phyloP scores from a whole-genome alignment of 1,139 yeast species.

The Suhomyces atakaporum region DNA sequence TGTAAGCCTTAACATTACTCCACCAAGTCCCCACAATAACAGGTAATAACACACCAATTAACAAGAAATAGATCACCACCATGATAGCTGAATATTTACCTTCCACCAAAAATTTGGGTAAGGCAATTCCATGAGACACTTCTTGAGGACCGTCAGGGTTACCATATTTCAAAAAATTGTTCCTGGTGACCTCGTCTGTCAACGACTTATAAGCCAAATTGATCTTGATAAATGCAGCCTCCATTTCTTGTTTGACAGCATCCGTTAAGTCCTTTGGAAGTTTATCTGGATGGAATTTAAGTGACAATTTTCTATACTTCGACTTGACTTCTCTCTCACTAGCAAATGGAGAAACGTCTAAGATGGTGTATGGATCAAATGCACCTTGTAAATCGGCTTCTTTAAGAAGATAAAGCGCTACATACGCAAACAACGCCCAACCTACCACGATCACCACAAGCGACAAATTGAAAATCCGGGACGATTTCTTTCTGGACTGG shows the following conservation, averaged over 20 bases:
- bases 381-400: conserved; percentile 46
- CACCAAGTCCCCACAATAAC: conserved; percentile 86
- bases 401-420: conserved; percentile 52
- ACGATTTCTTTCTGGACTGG: conserved; percentile 38
- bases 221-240: conserved; percentile 76
- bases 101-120: conserved; percentile 89
- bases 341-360: conserved; percentile 72
- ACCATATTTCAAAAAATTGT: conserved; percentile 84
- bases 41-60: conserved; percentile 81
- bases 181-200: conserved; percentile 84
- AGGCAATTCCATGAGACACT: conserved; percentile 92
- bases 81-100: conserved; percentile 74
- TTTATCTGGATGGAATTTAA: conserved; percentile 94
- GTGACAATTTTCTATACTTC: conserved; percentile 80
- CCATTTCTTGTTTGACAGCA: conserved; percentile 59
- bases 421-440: conserved; percentile 61
- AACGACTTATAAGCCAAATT: conserved; percentile 93
- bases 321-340: conserved; percentile 75
- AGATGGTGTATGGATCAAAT: conserved; percentile 89
- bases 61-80: conserved; percentile 61
- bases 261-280: conserved; percentile 64
- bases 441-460: conserved; percentile 57
- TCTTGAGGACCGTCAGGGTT: conserved; percentile 99
- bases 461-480: conserved; percentile 47
- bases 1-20: conserved; percentile 76